Percentiles rank a stretch among this genome's conserved stretches.
These are phyloP conservation scores for Zygotorulaspora mrakii DNA, from an alignment of 1,139 yeast species.

Conservation along the genomic window DNA sequence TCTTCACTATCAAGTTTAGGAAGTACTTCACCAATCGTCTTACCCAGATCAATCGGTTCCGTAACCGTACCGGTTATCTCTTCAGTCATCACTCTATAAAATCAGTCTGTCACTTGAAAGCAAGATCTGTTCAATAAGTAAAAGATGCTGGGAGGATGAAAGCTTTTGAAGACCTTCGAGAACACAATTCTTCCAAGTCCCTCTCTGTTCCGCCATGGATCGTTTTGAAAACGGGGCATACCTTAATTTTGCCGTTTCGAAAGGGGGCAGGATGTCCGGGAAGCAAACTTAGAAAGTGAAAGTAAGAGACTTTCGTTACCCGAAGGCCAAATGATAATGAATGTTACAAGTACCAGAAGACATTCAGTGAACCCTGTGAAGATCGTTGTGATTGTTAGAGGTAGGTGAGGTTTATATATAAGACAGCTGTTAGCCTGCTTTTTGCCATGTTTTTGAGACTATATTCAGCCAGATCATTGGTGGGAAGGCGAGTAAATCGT, in stretches of 20 bases:
- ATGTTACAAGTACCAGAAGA: too few species aligned
- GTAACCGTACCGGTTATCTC: slow-evolving; percentile 21
- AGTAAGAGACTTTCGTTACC: too few species aligned
- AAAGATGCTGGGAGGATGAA: too few species aligned
- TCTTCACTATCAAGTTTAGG: slow-evolving; percentile 38
- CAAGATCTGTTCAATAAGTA: too few species aligned
- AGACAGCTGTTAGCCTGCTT: background rate
- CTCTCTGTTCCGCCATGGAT: background rate
- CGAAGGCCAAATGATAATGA: too few species aligned
- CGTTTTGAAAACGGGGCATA: background rate
- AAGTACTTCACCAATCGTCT: slow-evolving; percentile 32
- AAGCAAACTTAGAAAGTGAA: too few species aligned
- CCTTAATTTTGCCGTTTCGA: slow-evolving; percentile 7
- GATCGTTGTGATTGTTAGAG: too few species aligned
- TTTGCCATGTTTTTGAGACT: background rate
- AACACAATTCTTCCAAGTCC: slow-evolving; percentile 2
- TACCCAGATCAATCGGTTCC: slow-evolving; percentile 27
- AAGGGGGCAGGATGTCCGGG: slow-evolving; percentile 11
- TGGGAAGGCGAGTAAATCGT: background rate
- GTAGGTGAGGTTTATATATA: too few species aligned
- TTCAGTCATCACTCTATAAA: slow-evolving; percentile 11
- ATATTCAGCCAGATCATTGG: background rate
- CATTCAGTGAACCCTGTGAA: too few species aligned
- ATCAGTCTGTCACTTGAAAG: too few species aligned
- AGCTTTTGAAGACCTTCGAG: too few species aligned